Conservation (phyloP, 148 eudicot species). For the Vaccinium darrowii region DNA sequence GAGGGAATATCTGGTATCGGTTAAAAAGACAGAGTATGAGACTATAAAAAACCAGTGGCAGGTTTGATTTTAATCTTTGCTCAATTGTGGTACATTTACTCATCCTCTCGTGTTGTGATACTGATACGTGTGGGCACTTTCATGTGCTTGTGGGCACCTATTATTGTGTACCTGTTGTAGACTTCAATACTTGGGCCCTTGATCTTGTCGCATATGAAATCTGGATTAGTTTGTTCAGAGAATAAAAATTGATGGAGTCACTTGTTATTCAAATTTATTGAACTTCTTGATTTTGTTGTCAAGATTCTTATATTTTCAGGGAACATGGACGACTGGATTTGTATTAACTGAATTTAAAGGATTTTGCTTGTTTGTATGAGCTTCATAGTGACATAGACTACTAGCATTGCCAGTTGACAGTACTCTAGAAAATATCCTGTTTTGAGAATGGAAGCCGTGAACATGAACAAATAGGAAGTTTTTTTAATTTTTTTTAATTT, state of each 20-base stretch:
- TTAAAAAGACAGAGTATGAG: conserved; percentile 79
- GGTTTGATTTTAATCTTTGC: conserved; percentile 39
- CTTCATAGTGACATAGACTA: neutral
- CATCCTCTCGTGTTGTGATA: neutral
- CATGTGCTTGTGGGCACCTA: neutral
- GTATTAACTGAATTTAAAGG: neutral
- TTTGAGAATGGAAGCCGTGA: conserved; percentile 1
- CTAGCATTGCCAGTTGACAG: neutral
- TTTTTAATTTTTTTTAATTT: too few relatives aligned
- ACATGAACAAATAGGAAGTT: neutral
- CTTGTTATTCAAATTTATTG: neutral
- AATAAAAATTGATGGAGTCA: neutral
- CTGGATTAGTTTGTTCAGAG: neutral
- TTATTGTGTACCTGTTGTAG: neutral
- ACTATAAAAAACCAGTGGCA: conserved; percentile 88
- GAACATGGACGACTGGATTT: neutral
- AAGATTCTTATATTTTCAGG: neutral
- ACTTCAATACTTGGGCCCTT: neutral
- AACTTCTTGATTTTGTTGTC: neutral
- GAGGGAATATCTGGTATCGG: conserved; percentile 68
- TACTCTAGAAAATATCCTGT: neutral
- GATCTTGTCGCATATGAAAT: neutral
- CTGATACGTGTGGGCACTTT: neutral
- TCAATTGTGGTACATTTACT: neutral
- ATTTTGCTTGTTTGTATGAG: neutral